Percentiles rank a stretch among this genome's conserved stretches.
phyloP scores from a whole-genome alignment of 257 asterid species.

The Solanum microdontum region DNA sequence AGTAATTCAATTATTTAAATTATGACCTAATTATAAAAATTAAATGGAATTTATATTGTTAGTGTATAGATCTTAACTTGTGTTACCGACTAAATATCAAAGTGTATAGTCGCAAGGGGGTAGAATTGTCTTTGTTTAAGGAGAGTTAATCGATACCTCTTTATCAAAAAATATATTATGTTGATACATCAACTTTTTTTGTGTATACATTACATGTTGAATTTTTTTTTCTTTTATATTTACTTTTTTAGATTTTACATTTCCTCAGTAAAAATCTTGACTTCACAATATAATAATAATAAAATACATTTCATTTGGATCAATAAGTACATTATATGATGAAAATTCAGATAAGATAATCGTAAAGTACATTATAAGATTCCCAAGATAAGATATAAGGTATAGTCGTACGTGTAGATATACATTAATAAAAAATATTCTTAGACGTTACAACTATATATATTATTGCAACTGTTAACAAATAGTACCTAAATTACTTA shows the following conservation, averaged over 20 bases:
- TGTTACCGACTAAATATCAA: not conserved
- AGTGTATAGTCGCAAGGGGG: not conserved
- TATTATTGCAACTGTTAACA: not conserved
- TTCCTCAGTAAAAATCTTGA: fast-evolving
- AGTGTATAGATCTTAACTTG: not conserved
- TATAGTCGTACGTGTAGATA: not conserved
- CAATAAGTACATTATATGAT: no score
- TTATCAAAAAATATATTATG: no score
- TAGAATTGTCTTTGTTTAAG: not conserved
- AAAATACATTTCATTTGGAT: not conserved
- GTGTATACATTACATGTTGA: not conserved
- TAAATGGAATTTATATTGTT: not conserved
- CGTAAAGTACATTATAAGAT: not conserved
- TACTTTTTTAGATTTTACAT: not conserved
- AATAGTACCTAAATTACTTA: not conserved
- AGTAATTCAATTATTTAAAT: not conserved
- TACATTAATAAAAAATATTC: not conserved
- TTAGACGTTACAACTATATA: not conserved
- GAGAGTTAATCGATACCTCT: not conserved
- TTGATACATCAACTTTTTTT: no score
- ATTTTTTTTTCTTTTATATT: not conserved
- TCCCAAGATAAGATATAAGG: not conserved
- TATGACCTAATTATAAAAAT: not conserved
- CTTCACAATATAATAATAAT: not conserved
- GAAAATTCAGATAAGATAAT: not conserved